phyloP scores from a whole-genome alignment of 495 filamentous ascomycete genomes.

The Penicillium nucicola region DNA sequence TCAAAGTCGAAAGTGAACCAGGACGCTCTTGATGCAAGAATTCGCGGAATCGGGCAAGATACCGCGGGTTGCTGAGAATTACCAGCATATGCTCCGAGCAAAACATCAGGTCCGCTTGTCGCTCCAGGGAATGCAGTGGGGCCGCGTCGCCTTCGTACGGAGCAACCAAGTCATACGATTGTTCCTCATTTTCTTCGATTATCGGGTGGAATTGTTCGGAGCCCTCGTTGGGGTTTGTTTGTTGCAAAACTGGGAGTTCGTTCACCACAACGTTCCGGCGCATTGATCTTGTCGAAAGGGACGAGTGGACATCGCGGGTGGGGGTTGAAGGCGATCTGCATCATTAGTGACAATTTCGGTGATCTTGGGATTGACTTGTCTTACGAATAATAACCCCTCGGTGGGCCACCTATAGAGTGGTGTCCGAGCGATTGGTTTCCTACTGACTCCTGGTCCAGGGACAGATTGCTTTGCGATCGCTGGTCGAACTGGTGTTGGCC shows the following conservation, averaged over 20 bases:
- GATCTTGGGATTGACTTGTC: neutral
- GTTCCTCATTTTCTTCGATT: constrained; percentile 17
- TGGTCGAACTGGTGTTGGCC: too few species aligned
- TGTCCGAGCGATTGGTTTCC: constrained; percentile 2
- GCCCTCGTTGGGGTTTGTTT: constrained; percentile 28
- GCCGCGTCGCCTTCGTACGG: constrained; percentile 19
- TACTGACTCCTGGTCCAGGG: too few species aligned
- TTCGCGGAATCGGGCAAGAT: constrained; percentile 60
- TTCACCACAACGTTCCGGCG: constrained; percentile 24
- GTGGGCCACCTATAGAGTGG: neutral
- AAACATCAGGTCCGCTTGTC: constrained; percentile 59
- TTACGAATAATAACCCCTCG: neutral
- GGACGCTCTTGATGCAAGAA: constrained; percentile 70
- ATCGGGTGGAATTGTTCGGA: constrained; percentile 29
- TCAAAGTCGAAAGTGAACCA: constrained; percentile 64
- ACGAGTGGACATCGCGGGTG: constrained; percentile 9
- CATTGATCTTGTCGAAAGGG: constrained; percentile 21
- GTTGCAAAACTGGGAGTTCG: constrained; percentile 31
- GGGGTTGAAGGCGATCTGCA: constrained; percentile 4
- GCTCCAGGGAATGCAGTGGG: constrained; percentile 48
- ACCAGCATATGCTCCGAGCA: constrained; percentile 58
- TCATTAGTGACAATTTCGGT: neutral
- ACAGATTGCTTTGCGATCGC: too few species aligned
- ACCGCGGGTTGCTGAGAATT: constrained; percentile 59
- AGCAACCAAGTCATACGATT: constrained; percentile 32